phyloP scores from a whole-genome alignment of 2,329 filamentous ascomycete genomes.

The Colletotrichum sidae region DNA sequence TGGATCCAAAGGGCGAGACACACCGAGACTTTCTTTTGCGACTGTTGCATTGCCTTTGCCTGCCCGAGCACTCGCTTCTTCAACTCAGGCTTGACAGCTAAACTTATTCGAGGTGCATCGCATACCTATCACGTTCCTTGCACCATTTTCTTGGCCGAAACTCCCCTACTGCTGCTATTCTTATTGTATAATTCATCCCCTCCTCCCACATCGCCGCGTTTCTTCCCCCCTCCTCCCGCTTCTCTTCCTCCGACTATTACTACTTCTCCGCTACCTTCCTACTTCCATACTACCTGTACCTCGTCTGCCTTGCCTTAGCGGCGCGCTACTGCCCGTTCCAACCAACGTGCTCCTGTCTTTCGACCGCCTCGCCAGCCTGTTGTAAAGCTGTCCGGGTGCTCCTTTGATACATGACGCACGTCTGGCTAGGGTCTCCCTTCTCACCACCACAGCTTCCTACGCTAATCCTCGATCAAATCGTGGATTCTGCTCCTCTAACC shows the following conservation, averaged over 20 bases:
- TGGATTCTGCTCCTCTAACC: slow-evolving; percentile 23
- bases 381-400: slow-evolving; percentile 37
- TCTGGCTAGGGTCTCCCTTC: slow-evolving; percentile 37
- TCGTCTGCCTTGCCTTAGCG: slow-evolving; percentile 17
- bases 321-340: slow-evolving; percentile 31
- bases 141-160: slow-evolving; percentile 6
- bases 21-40: slow-evolving; percentile 8
- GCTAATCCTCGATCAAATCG: slow-evolving; percentile 32
- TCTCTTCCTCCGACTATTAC: background rate
- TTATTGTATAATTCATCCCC: slow-evolving; percentile 29
- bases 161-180: slow-evolving; percentile 8
- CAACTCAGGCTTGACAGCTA: background rate
- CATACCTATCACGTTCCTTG: slow-evolving; percentile 21
- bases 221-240: background rate
- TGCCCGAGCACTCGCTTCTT: slow-evolving; percentile 16
- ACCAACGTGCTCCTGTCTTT: slow-evolving; percentile 23
- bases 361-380: slow-evolving; percentile 35
- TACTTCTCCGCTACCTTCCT: background rate
- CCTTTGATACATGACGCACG: slow-evolving; percentile 39
- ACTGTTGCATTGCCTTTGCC: background rate
- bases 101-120: too few relatives aligned
- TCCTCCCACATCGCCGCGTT: background rate
- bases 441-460: slow-evolving; percentile 32
- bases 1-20: background rate
- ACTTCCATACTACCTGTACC: background rate